phyloP scores from a whole-genome alignment of 2,329 filamentous ascomycete genomes.

The Colletotrichum sublineola region DNA sequence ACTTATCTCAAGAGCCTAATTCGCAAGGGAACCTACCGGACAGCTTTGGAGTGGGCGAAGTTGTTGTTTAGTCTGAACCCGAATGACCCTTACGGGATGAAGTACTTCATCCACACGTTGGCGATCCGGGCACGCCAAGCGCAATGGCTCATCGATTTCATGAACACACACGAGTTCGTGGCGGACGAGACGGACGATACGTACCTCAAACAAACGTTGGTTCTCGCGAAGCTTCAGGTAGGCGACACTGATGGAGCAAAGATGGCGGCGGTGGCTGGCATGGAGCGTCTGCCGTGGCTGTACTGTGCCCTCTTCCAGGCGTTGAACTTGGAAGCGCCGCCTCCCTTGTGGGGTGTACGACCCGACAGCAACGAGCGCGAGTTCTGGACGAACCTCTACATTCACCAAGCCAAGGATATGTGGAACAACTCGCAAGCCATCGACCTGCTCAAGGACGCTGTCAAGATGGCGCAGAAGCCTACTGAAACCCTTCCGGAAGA shows the following conservation, averaged over 20 bases:
- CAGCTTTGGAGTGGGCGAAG: constrained; percentile 94
- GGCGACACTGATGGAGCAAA: constrained; percentile 73
- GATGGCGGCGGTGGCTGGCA: constrained; percentile 73
- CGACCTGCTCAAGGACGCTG: constrained; percentile 77
- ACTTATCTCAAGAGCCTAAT: constrained; percentile 88
- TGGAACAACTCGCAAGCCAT: constrained; percentile 86
- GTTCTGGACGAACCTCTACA: constrained; percentile 82
- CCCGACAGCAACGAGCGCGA: constrained; percentile 72
- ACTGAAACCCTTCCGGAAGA: constrained; percentile 55
- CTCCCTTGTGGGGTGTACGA: constrained; percentile 84
- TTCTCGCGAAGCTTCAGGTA: constrained; percentile 81
- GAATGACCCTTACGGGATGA: constrained; percentile 85
- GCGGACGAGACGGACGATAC: constrained; percentile 59
- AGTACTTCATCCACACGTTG: constrained; percentile 84
- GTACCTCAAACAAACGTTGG: constrained; percentile 82
- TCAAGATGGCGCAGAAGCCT: constrained; percentile 65
- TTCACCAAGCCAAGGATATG: constrained; percentile 81
- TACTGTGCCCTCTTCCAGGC: constrained; percentile 85
- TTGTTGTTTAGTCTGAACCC: constrained; percentile 82
- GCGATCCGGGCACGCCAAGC: constrained; percentile 85
- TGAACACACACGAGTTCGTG: constrained; percentile 62
- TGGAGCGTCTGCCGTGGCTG: constrained; percentile 85
- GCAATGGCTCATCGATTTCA: constrained; percentile 79
- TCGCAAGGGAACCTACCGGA: constrained; percentile 93
- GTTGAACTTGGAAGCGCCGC: constrained; percentile 82